phyloP scores from a whole-genome alignment of 805 yeast species.

The Schizosaccharomyces pombe region DNA sequence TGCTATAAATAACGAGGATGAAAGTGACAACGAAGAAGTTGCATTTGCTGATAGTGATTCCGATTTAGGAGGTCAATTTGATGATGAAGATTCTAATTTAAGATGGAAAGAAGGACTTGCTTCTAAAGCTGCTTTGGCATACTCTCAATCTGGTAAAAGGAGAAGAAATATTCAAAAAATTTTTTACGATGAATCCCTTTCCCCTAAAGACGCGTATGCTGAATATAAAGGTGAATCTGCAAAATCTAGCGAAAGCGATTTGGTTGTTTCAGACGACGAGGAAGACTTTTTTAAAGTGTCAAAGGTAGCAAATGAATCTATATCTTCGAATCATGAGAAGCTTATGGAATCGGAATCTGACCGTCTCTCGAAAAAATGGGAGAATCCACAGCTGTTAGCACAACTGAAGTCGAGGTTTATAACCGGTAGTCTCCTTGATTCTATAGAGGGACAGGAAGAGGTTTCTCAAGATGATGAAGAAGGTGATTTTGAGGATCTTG shows the following conservation, averaged over 20 bases:
- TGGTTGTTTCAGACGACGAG: conserved; percentile 21
- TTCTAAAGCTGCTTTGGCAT: conserved; percentile 31
- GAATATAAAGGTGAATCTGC: neutral
- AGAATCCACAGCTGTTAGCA: conserved; percentile 57
- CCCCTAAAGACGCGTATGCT: conserved; percentile 44
- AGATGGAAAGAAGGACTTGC: conserved; percentile 16
- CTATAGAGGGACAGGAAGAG: conserved; percentile 11
- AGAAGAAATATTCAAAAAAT: conserved; percentile 57
- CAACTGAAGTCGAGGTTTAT: conserved; percentile 8
- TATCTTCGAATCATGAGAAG: neutral
- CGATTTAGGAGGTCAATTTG: conserved; percentile 21
- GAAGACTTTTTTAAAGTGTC: conserved; percentile 12
- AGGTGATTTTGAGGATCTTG: conserved; percentile 28
- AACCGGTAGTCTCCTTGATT: conserved; percentile 7
- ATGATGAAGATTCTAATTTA: conserved; percentile 14
- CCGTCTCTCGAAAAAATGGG: conserved; percentile 8
- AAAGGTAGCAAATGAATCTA: conserved; percentile 10
- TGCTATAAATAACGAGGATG: conserved; percentile 14
- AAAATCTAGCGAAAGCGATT: conserved; percentile 20
- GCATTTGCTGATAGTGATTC: conserved; percentile 22
- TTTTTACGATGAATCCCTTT: conserved; percentile 51
- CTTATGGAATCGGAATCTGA: neutral
- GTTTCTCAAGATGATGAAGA: conserved; percentile 15
- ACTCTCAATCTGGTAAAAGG: conserved; percentile 10
- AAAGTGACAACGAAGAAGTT: conserved; percentile 24